phyloP scores from a whole-genome alignment of 2,329 filamentous ascomycete genomes.

The Fusarium armeniacum region DNA sequence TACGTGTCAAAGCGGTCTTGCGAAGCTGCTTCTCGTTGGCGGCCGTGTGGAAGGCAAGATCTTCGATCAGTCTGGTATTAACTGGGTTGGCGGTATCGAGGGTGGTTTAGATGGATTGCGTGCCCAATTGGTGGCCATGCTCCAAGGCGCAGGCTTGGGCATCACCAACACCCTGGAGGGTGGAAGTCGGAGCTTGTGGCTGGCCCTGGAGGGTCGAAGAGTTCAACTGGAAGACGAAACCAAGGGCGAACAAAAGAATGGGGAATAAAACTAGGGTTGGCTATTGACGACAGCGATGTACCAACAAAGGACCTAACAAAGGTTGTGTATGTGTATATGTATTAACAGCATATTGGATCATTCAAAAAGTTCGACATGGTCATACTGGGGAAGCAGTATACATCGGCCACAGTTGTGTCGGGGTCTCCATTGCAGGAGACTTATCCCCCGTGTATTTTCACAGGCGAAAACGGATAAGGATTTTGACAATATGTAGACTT shows the following conservation, averaged over 20 bases:
- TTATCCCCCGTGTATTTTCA: neutral
- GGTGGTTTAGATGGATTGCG: conserved; percentile 86
- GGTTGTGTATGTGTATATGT: conserved; percentile 49
- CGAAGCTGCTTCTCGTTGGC: conserved; percentile 89
- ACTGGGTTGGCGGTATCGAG: conserved; percentile 78
- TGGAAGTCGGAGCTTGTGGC: conserved; percentile 84
- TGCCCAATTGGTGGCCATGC: conserved; percentile 82
- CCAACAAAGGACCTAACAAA: conserved; percentile 29
- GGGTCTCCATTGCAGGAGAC: neutral
- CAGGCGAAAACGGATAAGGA: neutral
- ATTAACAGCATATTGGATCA: conserved; percentile 42
- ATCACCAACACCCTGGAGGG: conserved; percentile 85
- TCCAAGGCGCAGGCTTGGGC: conserved; percentile 84
- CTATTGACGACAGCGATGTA: conserved; percentile 24
- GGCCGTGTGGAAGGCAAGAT: conserved; percentile 88
- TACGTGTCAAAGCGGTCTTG: conserved; percentile 81
- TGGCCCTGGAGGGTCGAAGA: conserved; percentile 87
- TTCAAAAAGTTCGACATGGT: conserved; percentile 8
- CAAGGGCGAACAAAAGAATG: conserved; percentile 41
- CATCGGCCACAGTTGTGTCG: neutral
- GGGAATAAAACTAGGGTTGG: conserved; percentile 17
- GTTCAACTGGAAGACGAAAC: conserved; percentile 78
- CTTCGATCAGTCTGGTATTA: conserved; percentile 80
- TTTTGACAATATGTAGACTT: neutral
- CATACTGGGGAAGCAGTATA: neutral